These are phyloP conservation scores for Beauveria medogensis DNA, from an alignment of 2,329 filamentous ascomycete genomes.

Conservation along the genomic window DNA sequence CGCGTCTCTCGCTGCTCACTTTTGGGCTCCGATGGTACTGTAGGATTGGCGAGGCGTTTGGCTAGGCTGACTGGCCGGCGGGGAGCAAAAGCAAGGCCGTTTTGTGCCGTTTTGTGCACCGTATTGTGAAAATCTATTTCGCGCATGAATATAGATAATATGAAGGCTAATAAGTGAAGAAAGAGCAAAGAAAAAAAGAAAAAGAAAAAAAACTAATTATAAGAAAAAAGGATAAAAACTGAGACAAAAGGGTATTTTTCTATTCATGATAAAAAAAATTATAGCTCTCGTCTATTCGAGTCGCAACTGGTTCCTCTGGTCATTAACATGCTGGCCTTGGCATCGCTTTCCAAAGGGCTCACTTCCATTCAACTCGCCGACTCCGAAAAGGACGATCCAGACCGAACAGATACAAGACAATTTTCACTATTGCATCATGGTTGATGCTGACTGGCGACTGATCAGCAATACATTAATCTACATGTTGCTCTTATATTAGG, in stretches of 20 bases:
- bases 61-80: constrained; percentile 1
- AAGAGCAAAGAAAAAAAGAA: no score
- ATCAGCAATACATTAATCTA: background rate
- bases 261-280: no score
- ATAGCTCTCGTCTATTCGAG: background rate
- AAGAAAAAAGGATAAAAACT: no score
- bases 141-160: background rate
- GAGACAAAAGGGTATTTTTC: no score
- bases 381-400: background rate
- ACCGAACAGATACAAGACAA: background rate
- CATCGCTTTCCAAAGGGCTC: no score
- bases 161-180: background rate
- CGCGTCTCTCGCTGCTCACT: background rate
- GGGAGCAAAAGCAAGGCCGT: background rate
- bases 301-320: no score
- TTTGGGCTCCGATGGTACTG: background rate
- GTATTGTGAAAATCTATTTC: background rate
- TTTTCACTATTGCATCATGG: background rate
- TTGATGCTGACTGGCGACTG: background rate
- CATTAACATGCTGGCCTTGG: background rate
- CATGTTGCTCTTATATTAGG: background rate
- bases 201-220: no score
- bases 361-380: background rate
- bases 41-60: background rate
- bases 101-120: no score